Evolutionary conservation across 1,139 yeast species (phyloP), one percentile per base, ranked within the genome.

Genomic region (Geotrichum aggregatum): DNA sequence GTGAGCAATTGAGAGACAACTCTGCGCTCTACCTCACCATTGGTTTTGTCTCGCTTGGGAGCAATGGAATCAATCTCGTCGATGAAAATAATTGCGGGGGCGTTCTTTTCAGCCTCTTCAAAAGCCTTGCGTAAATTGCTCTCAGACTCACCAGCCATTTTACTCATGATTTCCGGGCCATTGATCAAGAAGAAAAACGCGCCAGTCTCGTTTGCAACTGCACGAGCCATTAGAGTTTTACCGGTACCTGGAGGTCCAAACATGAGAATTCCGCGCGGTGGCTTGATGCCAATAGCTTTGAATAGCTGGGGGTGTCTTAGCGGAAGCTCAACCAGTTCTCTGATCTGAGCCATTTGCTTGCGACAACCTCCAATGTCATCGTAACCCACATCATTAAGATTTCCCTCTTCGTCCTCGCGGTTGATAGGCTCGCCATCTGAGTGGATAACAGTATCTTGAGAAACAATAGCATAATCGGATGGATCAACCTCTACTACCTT

Each of bases 121-220:
- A 92, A 92, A 3, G 98, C 98, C 75, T 91, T 91, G 76, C 98
- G 84, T 71, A 92, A 78, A 67, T 92, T 92, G 42, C 96, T 86
- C 75, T 92, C 98, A 21, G 96, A 88, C 74, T 92, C 98, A 76
- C 98, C 98, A 45, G 98, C 98, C 98, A 92, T 92, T 75, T 92
- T 92, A 54, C 97, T 89, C 98, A 92, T 92, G 67, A 92, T 95
- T 74, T 92, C 98, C 13, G 98, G 98, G 71, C 98, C 98, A 69
- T 92, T 92, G 70, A 92, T 92, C 67, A 92, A 79, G 71, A 92
- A 92, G 81, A 92, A 92, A 71, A 92, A 92, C 1, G 98, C 98
- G 66, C 98, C 98, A 28, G 98, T 92, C 73, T 92, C 98, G 65
- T 92, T 92, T 49, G 98, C 98, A 52, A 92, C 98, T 7, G 98